Conservation (phyloP, 495 filamentous ascomycete genomes). For the Penicillium angulare region DNA sequence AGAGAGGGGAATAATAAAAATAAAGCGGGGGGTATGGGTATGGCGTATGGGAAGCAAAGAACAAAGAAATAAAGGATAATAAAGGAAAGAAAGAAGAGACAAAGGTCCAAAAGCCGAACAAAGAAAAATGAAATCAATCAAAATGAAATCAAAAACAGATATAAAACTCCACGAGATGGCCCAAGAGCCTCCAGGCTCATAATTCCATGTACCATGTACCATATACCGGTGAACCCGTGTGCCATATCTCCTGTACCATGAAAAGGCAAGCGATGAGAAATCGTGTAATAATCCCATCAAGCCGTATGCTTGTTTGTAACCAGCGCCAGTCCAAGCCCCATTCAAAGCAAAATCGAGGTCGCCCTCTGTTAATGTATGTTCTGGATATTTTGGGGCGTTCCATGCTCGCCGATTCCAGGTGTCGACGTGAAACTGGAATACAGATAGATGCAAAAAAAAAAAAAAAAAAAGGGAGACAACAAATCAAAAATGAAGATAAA, state of each 20-base stretch:
- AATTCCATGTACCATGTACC: slow-evolving; percentile 14
- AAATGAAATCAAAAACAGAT: background rate
- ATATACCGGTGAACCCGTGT: background rate
- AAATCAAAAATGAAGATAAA: slow-evolving; percentile 1
- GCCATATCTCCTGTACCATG: slow-evolving; percentile 13
- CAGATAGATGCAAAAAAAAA: slow-evolving; percentile 7
- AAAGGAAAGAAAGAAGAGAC: background rate
- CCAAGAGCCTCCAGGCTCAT: slow-evolving; percentile 4
- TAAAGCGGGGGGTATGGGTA: slow-evolving; percentile 6
- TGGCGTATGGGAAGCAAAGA: slow-evolving; percentile 5
- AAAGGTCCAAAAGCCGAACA: slow-evolving; percentile 5
- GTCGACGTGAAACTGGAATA: slow-evolving; percentile 5
- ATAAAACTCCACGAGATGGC: slow-evolving; percentile 10
- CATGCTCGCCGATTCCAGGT: slow-evolving; percentile 1
- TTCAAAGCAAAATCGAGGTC: slow-evolving; percentile 24
- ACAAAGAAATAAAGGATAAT: background rate
- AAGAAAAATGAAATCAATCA: no score
- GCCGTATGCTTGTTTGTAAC: slow-evolving; percentile 11
- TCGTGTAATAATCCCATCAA: background rate
- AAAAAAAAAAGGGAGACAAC: slow-evolving; percentile 14
- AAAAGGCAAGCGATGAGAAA: background rate
- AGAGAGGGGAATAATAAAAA: slow-evolving; percentile 12
- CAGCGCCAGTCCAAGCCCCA: slow-evolving; percentile 17
- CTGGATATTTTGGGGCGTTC: slow-evolving; percentile 10
- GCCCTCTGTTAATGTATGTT: slow-evolving; percentile 28